A percentile compares a stretch with the other conserved stretches of the same genome.
Evolutionary conservation across 169 alveolate species (phyloP).

Genomic region (Eimeria necatrix): DNA sequence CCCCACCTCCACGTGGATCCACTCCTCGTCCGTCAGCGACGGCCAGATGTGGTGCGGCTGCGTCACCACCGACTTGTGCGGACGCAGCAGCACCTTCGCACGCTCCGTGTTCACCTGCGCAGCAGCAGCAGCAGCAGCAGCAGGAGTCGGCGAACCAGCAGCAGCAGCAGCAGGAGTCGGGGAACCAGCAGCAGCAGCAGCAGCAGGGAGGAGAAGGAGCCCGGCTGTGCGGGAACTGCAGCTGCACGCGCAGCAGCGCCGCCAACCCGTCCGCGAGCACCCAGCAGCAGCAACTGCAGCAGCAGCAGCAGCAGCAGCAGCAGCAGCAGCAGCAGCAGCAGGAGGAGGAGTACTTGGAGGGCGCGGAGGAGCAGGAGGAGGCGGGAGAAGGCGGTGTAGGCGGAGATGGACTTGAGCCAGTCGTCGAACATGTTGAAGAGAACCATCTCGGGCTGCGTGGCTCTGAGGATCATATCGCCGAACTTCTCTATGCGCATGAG

Average conservation of each 20-base stretch:
- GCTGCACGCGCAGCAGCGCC: too few species aligned
- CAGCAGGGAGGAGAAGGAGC: too few species aligned
- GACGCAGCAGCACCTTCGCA: slow-evolving; percentile 98
- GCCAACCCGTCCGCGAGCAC: too few species aligned
- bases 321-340: too few species aligned
- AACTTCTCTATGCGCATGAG: slow-evolving; percentile 98
- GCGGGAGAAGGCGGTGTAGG: slow-evolving; percentile 99
- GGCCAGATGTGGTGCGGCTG: slow-evolving; percentile 99
- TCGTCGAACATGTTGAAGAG: slow-evolving; percentile 99
- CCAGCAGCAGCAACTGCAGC: too few species aligned
- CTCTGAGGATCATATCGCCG: slow-evolving; percentile 99
- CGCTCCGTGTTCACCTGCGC: slow-evolving; percentile 99
- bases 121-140: too few species aligned
- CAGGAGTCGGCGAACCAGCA: too few species aligned
- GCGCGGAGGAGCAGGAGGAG: slow-evolving; percentile 98
- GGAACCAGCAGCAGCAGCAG: too few species aligned
- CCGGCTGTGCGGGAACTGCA: too few species aligned
- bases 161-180: too few species aligned
- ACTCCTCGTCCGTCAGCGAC: slow-evolving; percentile 98
- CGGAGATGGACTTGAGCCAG: slow-evolving; percentile 98
- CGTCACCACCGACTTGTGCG: slow-evolving; percentile 98
- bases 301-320: too few species aligned
- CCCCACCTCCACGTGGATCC: slow-evolving; percentile 99
- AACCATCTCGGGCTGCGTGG: slow-evolving; percentile 99
- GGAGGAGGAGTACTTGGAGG: too few species aligned